A percentile compares a stretch with the other conserved stretches of the same genome.
Conservation (phyloP, 106 monocot species). For the Allium cepa region DNA sequence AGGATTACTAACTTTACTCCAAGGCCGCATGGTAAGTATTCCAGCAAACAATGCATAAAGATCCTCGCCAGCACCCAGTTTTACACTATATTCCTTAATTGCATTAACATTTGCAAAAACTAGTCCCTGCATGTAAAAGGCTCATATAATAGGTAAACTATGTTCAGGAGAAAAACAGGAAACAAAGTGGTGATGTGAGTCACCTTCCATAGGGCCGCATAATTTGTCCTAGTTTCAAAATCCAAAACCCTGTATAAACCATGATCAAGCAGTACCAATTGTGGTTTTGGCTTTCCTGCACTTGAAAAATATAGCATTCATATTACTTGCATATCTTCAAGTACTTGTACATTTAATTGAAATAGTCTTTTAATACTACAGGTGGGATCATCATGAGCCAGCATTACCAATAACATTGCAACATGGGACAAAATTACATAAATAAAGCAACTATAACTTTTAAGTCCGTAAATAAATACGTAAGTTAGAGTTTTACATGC, state of each 20-base stretch:
- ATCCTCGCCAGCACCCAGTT: slow-evolving; percentile 94
- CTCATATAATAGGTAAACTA: not conserved
- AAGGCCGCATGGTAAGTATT: slow-evolving; percentile 88
- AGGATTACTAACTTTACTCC: slow-evolving; percentile 86
- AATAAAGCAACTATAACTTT: too few species aligned
- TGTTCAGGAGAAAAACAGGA: not conserved
- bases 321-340: too few species aligned
- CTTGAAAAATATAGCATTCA: not conserved
- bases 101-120: slow-evolving; percentile 82
- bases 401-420: too few species aligned
- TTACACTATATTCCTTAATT: slow-evolving; percentile 85
- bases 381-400: too few species aligned
- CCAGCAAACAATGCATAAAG: slow-evolving; percentile 88
- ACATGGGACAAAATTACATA: too few species aligned
- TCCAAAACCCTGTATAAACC: slow-evolving; percentile 90
- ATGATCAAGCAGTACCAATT: slow-evolving; percentile 91
- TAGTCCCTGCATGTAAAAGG: slow-evolving; percentile 44
- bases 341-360: too few species aligned
- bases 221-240: slow-evolving; percentile 62
- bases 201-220: slow-evolving; percentile 98
- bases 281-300: slow-evolving; percentile 71
- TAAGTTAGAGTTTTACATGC: too few species aligned
- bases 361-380: too few species aligned
- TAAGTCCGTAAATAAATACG: too few species aligned
- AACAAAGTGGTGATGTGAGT: not conserved